These are phyloP conservation scores for Aspergillus ochraceoroseus DNA, from an alignment of 2,329 filamentous ascomycete species.

Conservation along the genomic window DNA sequence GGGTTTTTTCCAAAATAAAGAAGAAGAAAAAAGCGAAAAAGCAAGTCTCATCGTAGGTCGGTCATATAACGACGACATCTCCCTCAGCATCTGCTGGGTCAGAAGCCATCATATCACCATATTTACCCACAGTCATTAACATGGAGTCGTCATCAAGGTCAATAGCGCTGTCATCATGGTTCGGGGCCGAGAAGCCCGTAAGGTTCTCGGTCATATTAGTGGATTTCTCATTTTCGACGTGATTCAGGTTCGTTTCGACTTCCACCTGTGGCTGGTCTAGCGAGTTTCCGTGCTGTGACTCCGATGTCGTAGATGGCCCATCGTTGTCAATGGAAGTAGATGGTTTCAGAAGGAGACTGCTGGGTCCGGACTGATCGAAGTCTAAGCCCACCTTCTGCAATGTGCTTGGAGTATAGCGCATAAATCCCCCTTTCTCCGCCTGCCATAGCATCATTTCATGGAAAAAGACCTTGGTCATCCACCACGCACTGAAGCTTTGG, in stretches of 20 bases:
- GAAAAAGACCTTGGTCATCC: conserved; percentile 86
- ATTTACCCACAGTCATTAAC: conserved; percentile 42
- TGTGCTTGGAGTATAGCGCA: conserved; percentile 50
- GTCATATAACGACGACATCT: conserved; percentile 45
- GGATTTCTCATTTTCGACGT: conserved; percentile 41
- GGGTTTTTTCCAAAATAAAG: conserved; percentile 20
- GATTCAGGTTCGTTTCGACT: conserved; percentile 21
- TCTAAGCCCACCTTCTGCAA: conserved; percentile 28
- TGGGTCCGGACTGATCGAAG: conserved; percentile 22
- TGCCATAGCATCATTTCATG: conserved; percentile 92
- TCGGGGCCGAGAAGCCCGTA: conserved; percentile 30
- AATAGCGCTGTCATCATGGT: conserved; percentile 68
- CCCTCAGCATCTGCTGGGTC: conserved; percentile 45
- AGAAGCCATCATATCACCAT: conserved; percentile 45
- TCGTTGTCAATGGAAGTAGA: conserved; percentile 16
- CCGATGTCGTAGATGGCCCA: conserved; percentile 19
- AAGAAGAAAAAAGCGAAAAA: conserved; percentile 17
- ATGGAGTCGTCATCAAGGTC: conserved; percentile 53
- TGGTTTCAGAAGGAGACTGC: conserved; percentile 23
- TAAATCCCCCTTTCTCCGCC: conserved; percentile 83
- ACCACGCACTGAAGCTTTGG: conserved; percentile 47
- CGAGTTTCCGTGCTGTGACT: conserved; percentile 18
- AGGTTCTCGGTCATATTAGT: conserved; percentile 44
- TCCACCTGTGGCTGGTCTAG: conserved; percentile 18
- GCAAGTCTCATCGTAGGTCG: conserved; percentile 11